A percentile compares a stretch with the other conserved stretches of the same genome.
phyloP scores from a whole-genome alignment of 306 rosid genomes.

The Fragaria ananassa region DNA sequence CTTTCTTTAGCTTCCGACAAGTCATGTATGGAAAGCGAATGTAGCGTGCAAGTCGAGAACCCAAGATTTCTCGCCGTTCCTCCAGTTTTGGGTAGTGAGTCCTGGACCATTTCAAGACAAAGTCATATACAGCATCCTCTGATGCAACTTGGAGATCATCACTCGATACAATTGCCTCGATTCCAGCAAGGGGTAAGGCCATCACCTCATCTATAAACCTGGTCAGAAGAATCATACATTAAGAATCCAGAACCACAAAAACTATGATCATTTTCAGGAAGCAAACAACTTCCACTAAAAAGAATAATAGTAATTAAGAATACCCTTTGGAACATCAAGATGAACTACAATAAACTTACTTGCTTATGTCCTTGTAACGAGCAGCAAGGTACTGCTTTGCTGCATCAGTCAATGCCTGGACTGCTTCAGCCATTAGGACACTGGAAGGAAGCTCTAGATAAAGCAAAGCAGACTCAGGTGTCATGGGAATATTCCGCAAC shows the following conservation, averaged over 20 bases:
- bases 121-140: constrained; percentile 94
- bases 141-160: constrained; percentile 96
- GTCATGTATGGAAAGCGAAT: constrained; percentile 95
- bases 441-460: constrained; percentile 93
- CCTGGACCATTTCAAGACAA: constrained; percentile 88
- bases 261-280: neutral
- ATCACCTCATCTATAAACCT: constrained; percentile 88
- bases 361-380: constrained; percentile 84
- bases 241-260: constrained; percentile 5
- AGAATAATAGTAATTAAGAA: neutral
- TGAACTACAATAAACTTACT: constrained; percentile 41
- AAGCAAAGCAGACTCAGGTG: constrained; percentile 92
- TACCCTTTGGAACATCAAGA: neutral
- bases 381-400: constrained; percentile 90
- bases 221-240: constrained; percentile 29
- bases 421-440: constrained; percentile 93
- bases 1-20: constrained; percentile 89
- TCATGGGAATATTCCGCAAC: constrained; percentile 71
- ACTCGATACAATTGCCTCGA: constrained; percentile 84
- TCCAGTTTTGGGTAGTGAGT: constrained; percentile 63
- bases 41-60: constrained; percentile 61
- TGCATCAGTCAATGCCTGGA: constrained; percentile 88
- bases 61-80: constrained; percentile 76
- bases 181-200: constrained; percentile 86
- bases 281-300: neutral